These are phyloP conservation scores for Aspergillus leporis DNA, from an alignment of 495 filamentous ascomycete species.

Conservation along the genomic window DNA sequence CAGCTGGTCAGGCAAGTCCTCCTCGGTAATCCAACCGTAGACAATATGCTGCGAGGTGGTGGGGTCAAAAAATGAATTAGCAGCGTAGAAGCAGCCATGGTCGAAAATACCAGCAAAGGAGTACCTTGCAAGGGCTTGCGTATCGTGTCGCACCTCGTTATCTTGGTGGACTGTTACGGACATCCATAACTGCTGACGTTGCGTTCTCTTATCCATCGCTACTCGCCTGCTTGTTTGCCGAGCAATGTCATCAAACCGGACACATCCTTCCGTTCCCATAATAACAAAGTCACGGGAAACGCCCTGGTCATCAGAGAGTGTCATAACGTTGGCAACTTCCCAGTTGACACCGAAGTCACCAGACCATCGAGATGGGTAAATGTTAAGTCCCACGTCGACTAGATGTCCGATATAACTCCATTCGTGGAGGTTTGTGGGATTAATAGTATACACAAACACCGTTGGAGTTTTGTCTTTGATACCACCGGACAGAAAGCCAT, in stretches of 20 bases:
- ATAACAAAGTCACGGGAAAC: constrained; percentile 45
- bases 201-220: constrained; percentile 15
- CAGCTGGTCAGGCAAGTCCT: constrained; percentile 33
- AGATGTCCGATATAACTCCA: constrained; percentile 55
- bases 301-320: constrained; percentile 36
- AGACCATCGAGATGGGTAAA: constrained; percentile 43
- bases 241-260: background rate
- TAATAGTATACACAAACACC: constrained; percentile 52
- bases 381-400: constrained; percentile 42
- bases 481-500: constrained; percentile 53
- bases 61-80: constrained; percentile 37
- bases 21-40: constrained; percentile 37
- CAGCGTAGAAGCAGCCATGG: constrained; percentile 37
- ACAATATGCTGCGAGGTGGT: constrained; percentile 28
- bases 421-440: constrained; percentile 43
- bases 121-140: constrained; percentile 21
- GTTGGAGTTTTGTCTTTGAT: constrained; percentile 47
- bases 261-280: constrained; percentile 51
- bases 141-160: background rate
- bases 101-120: constrained; percentile 33
- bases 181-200: constrained; percentile 36
- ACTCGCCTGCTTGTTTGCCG: background rate
- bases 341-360: constrained; percentile 55
- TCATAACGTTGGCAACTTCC: constrained; percentile 53
- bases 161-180: constrained; percentile 18